Evolutionary conservation across 495 filamentous ascomycete genomes (phyloP).

Genomic region (Thozetella sp.): DNA sequence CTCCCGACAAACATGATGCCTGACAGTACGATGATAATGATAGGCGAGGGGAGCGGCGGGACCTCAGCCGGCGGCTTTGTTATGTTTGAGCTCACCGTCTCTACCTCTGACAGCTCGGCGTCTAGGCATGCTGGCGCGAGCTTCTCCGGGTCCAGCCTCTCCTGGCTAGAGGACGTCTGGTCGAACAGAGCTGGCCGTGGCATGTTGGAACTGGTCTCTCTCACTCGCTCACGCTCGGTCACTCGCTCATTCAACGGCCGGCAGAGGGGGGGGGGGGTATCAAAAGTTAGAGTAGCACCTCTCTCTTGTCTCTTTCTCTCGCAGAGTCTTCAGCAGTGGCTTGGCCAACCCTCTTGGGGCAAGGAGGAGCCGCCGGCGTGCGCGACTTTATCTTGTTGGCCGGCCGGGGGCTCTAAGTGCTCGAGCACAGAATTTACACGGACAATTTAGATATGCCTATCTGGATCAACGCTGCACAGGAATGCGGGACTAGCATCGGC

Average conservation of each 20-base stretch:
- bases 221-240: too few species aligned
- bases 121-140: neutral
- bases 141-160: neutral
- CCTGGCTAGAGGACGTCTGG: neutral
- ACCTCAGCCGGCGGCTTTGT: neutral
- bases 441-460: neutral
- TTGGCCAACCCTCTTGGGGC: too few species aligned
- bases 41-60: neutral
- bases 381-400: neutral
- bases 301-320: too few species aligned
- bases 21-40: neutral
- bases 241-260: neutral
- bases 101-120: neutral
- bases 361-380: too few species aligned
- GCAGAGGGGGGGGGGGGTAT: too few species aligned
- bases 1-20: neutral
- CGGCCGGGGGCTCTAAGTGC: neutral
- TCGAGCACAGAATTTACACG: neutral
- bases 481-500: neutral
- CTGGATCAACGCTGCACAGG: neutral
- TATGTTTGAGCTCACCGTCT: neutral
- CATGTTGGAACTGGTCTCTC: too few species aligned
- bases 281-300: too few species aligned
- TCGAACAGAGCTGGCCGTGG: neutral
- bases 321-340: too few species aligned